Conservation (phyloP, 495 filamentous ascomycete species). For the Jackrogersella minutella region DNA sequence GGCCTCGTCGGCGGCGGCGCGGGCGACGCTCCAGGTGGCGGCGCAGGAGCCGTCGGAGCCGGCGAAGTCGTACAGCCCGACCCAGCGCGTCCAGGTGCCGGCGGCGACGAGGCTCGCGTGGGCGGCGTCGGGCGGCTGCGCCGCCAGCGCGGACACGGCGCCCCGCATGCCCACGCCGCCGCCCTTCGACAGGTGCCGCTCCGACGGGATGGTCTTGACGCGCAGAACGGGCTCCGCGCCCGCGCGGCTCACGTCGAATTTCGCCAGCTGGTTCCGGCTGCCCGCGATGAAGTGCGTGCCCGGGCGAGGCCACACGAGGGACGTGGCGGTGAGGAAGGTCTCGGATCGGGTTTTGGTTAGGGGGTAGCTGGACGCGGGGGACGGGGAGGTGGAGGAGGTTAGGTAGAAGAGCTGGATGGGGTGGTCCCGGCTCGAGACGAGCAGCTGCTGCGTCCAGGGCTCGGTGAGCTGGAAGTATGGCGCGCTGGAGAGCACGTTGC, state of each 20-base stretch:
- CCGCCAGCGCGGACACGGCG: conserved; percentile 71
- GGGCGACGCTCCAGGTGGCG: conserved; percentile 67
- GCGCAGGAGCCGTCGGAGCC: conserved; percentile 68
- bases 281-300: conserved; percentile 76
- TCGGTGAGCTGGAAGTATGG: conserved; percentile 75
- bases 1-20: conserved; percentile 46
- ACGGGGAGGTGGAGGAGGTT: conserved; percentile 32
- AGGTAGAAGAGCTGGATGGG: conserved; percentile 74
- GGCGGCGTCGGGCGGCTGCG: conserved; percentile 42
- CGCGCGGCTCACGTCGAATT: conserved; percentile 78
- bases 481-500: conserved; percentile 73
- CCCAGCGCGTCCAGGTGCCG: conserved; percentile 78
- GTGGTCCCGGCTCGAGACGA: conserved; percentile 72
- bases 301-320: conserved; percentile 70
- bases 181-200: conserved; percentile 71
- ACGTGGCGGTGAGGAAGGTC: conserved; percentile 76
- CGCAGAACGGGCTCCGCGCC: conserved; percentile 65
- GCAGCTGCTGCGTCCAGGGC: conserved; percentile 70
- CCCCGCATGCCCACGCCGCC: conserved; percentile 85
- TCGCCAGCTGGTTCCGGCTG: conserved; percentile 71
- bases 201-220: conserved; percentile 79
- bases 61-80: conserved; percentile 78
- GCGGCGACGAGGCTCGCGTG: conserved; percentile 71
- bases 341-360: conserved; percentile 80
- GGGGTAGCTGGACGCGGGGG: conserved; percentile 67